Conservation (phyloP, 371 early-diverging fungal species). For the Mortierella sp. region DNA sequence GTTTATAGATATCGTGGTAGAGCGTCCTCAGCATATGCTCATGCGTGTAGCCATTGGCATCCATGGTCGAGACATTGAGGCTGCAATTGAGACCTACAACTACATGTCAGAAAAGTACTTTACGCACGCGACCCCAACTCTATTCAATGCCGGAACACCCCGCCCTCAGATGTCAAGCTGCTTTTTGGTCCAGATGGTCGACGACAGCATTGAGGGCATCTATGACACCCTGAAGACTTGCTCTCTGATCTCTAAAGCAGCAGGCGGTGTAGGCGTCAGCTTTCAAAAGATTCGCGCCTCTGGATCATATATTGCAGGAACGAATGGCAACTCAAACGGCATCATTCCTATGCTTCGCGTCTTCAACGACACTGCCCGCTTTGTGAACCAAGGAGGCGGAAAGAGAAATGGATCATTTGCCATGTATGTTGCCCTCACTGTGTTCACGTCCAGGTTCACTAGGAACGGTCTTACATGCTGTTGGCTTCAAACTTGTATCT, state of each 20-base stretch:
- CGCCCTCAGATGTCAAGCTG: slow-evolving; percentile 97
- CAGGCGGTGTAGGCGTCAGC: slow-evolving; percentile 98
- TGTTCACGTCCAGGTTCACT: not conserved
- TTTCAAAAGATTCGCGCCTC: slow-evolving; percentile 97
- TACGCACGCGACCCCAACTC: slow-evolving; percentile 99
- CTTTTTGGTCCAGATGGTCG: slow-evolving; percentile 96
- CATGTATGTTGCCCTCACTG: slow-evolving; percentile 70
- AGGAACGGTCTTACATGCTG: slow-evolving; percentile 1
- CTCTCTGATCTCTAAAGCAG: slow-evolving; percentile 98
- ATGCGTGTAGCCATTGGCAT: slow-evolving; percentile 99
- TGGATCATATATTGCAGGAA: slow-evolving; percentile 98
- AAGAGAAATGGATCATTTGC: slow-evolving; percentile 99
- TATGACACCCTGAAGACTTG: slow-evolving; percentile 98
- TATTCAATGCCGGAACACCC: slow-evolving; percentile 99
- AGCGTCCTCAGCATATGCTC: slow-evolving; percentile 99
- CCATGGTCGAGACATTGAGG: slow-evolving; percentile 92
- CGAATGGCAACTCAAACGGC: slow-evolving; percentile 98
- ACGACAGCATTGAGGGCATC: slow-evolving; percentile 99
- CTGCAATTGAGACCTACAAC: slow-evolving; percentile 97
- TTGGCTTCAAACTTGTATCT: no score
- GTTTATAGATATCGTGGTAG: slow-evolving; percentile 69
- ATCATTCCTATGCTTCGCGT: slow-evolving; percentile 99
- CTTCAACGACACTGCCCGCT: slow-evolving; percentile 98
- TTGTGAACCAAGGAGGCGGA: slow-evolving; percentile 99
- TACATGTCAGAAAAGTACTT: slow-evolving; percentile 96